Conservation (phyloP, 2,329 filamentous ascomycete species). For the Parastagonospora avenae region DNA sequence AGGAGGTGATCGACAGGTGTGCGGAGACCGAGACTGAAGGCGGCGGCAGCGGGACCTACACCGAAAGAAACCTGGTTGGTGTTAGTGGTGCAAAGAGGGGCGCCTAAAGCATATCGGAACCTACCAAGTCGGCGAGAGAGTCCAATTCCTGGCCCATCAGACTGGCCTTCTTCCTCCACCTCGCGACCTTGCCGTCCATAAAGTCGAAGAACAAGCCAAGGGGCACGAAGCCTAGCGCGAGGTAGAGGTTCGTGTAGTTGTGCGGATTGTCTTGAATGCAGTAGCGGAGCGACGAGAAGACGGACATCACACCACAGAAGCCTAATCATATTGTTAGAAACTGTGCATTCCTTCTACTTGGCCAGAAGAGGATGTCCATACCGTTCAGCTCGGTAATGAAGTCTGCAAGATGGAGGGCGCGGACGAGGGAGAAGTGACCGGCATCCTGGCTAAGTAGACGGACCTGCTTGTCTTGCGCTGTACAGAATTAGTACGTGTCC, state of each 20-base stretch:
- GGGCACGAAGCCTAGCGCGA: slow-evolving; percentile 84
- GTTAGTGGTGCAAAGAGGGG: background rate
- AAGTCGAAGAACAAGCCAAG: slow-evolving; percentile 93
- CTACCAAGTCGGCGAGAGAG: slow-evolving; percentile 90
- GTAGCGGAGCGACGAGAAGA: slow-evolving; percentile 94
- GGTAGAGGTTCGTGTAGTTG: slow-evolving; percentile 73
- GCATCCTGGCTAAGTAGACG: slow-evolving; percentile 70
- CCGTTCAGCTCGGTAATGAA: slow-evolving; percentile 84
- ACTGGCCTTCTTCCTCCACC: slow-evolving; percentile 95
- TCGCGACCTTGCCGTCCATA: slow-evolving; percentile 93
- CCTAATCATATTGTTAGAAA: slow-evolving; percentile 52
- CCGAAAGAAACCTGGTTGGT: slow-evolving; percentile 84
- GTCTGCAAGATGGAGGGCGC: slow-evolving; percentile 76
- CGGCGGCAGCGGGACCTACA: slow-evolving; percentile 82
- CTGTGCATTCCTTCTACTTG: background rate
- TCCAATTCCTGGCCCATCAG: slow-evolving; percentile 98
- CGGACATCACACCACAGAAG: slow-evolving; percentile 90
- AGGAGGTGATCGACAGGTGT: slow-evolving; percentile 81
- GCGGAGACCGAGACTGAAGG: slow-evolving; percentile 87
- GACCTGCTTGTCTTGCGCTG: slow-evolving; percentile 77
- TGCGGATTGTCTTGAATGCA: slow-evolving; percentile 72
- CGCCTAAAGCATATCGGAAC: slow-evolving; percentile 29
- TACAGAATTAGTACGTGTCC: slow-evolving; percentile 10
- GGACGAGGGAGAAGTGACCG: slow-evolving; percentile 70
- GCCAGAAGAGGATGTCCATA: slow-evolving; percentile 18